phyloP scores from a whole-genome alignment of 2,329 filamentous ascomycete species.

The Xylariaceae sp. region DNA sequence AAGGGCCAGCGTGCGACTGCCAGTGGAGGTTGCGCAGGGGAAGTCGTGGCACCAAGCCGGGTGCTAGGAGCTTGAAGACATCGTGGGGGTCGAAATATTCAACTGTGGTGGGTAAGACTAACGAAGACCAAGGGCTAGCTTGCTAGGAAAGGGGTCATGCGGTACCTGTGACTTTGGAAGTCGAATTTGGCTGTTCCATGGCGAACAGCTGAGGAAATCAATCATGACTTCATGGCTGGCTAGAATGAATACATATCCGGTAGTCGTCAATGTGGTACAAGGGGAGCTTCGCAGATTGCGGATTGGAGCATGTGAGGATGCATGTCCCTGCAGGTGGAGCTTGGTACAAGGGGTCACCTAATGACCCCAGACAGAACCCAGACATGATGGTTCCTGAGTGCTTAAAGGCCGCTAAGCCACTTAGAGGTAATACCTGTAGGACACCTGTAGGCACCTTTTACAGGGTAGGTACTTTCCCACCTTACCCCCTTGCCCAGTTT shows the following conservation, averaged over 20 bases:
- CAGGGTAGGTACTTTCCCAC: no score
- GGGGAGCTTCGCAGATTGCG: no score
- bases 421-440: no score
- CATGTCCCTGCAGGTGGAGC: no score
- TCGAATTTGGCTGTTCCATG: constrained; percentile 73
- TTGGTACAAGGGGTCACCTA: no score
- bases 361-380: no score
- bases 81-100: constrained; percentile 95
- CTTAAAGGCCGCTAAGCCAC: no score
- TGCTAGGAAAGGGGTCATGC: constrained; percentile 28
- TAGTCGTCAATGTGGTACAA: no score
- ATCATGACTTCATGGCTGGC: constrained; percentile 42
- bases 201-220: constrained; percentile 45
- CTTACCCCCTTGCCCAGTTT: no score
- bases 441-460: no score
- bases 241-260: background rate
- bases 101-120: constrained; percentile 59
- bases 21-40: constrained; percentile 93
- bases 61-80: constrained; percentile 81
- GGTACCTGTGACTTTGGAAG: constrained; percentile 78
- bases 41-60: constrained; percentile 77
- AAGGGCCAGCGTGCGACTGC: constrained; percentile 90
- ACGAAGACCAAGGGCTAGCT: constrained; percentile 4
- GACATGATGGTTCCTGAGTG: no score
- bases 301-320: no score